Conservation (phyloP, 306 rosid genomes). For the Cucurbita maxima region DNA sequence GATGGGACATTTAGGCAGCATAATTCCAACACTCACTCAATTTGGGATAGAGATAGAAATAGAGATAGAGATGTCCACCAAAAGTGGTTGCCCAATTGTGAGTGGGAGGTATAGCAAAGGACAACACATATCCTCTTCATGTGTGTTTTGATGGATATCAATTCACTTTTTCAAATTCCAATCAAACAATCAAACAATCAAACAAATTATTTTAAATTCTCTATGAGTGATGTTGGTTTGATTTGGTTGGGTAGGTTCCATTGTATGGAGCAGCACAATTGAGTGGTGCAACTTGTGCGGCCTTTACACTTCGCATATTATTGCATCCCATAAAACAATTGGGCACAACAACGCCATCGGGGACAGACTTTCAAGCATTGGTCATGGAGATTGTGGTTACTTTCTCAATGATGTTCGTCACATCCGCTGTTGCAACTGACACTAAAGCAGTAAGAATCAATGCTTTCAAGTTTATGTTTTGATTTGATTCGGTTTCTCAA, state of each 20-base stretch:
- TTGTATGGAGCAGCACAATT: slow-evolving; percentile 55
- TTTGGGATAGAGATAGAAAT: neutral
- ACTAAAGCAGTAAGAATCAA: slow-evolving; percentile 42
- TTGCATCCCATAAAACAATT: slow-evolving; percentile 33
- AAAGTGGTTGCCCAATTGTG: neutral
- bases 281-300: slow-evolving; percentile 55
- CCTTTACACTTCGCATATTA: slow-evolving; percentile 34
- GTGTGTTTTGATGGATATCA: neutral
- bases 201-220: neutral
- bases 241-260: slow-evolving; percentile 42
- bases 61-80: neutral
- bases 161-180: neutral
- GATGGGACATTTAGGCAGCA: slow-evolving; percentile 3
- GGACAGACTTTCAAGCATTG: slow-evolving; percentile 43
- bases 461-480: too few relatives aligned
- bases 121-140: neutral
- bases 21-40: neutral
- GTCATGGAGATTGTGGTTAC: slow-evolving; percentile 51
- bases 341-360: slow-evolving; percentile 59
- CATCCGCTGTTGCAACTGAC: slow-evolving; percentile 63
- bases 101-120: neutral
- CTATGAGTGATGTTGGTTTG: neutral
- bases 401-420: slow-evolving; percentile 58
- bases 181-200: neutral
- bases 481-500: too few relatives aligned